Percentiles rank a stretch among this genome's conserved stretches.
These are phyloP conservation scores for Trichoderma semiorbis DNA, from an alignment of 2,329 filamentous ascomycete genomes.

Conservation along the genomic window DNA sequence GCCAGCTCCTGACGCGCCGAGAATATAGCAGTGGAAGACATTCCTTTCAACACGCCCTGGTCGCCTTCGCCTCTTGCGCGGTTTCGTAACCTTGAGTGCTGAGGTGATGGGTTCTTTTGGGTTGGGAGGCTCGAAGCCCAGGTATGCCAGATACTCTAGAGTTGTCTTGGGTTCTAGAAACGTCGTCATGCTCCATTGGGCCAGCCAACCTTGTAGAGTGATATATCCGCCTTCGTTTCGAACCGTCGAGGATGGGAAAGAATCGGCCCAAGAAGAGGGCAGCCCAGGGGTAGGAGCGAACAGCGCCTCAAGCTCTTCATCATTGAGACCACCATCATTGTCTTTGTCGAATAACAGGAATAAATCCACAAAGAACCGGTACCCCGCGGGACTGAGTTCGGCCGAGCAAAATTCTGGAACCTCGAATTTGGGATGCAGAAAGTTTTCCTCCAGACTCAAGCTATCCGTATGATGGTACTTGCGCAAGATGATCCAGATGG, in stretches of 20 bases:
- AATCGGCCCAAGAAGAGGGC: slow-evolving; percentile 81
- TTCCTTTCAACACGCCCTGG: slow-evolving; percentile 88
- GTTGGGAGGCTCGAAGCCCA: slow-evolving; percentile 84
- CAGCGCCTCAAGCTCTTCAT: slow-evolving; percentile 76
- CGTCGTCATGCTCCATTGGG: slow-evolving; percentile 99
- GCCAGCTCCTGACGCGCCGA: slow-evolving; percentile 80
- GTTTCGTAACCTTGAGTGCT: slow-evolving; percentile 88
- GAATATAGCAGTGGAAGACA: slow-evolving; percentile 88
- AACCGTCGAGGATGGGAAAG: slow-evolving; percentile 90
- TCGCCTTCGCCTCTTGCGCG: slow-evolving; percentile 77
- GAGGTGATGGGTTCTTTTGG: slow-evolving; percentile 73
- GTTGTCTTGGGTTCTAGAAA: slow-evolving; percentile 95
- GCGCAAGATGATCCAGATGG: slow-evolving; percentile 93
- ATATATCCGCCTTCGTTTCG: slow-evolving; percentile 94
- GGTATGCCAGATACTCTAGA: slow-evolving; percentile 90
- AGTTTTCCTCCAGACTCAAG: slow-evolving; percentile 83
- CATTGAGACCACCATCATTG: slow-evolving; percentile 90
- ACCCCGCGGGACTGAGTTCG: slow-evolving; percentile 89
- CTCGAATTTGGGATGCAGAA: slow-evolving; percentile 90
- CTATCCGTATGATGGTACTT: slow-evolving; percentile 97
- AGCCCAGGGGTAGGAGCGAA: slow-evolving; percentile 92
- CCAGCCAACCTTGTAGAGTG: slow-evolving; percentile 94
- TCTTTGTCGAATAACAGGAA: slow-evolving; percentile 96
- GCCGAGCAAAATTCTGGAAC: slow-evolving; percentile 89
- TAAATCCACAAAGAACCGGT: slow-evolving; percentile 95